Base-by-base conservation (phyloP, 192 early-diverging fungal species). In the Entrophospora sp. region DNA sequence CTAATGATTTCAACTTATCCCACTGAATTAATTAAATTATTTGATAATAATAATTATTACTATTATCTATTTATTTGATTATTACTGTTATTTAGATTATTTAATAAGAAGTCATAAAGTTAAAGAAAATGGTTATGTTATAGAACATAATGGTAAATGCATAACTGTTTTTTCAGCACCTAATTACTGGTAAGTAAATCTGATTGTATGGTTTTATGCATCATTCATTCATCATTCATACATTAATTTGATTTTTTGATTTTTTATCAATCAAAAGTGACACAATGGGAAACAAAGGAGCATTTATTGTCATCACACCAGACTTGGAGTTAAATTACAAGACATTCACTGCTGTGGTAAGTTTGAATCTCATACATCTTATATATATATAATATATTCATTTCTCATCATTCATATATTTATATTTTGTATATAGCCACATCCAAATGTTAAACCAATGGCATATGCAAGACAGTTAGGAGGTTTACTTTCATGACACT, bases 121-220 rank as follows among this genome's bases (percentile, higher is more conserved):
- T 40, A 97, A 97, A 78, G 83, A 93, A 42, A 83, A 94, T 42
- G 97, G 97, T n/a, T 99, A 99, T 73, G 85, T 90, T 64, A 82
- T 94, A n/a, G 89, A 86, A 25, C 97, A 99, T 70, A 79, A 93
- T 49, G 95, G 95, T 13, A 91, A 89, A 67, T 96, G 93, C 81
- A 85, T 98, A 31, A 99, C 97, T 7, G 93, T 99, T 49, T 99
- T 99, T 75, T 91, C 88, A 44, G 97, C 97, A 12, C 97, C 97
- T 22, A 98, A 99, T 80, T 99, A 99, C 76, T 97, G 95, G 80
- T 83, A 83, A 43, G 69, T n/a, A 43, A 0, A n/a, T n/a, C n/a
- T 34, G 12, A 25, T n/a, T 43, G 9, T 3, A 28, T 27, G 7
- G 38, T 22, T 10, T 32, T 40, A 18, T 9, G 31, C 5, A 44